These are phyloP conservation scores for Vicia sativa DNA, from an alignment of 306 rosid species.

Conservation along the genomic window DNA sequence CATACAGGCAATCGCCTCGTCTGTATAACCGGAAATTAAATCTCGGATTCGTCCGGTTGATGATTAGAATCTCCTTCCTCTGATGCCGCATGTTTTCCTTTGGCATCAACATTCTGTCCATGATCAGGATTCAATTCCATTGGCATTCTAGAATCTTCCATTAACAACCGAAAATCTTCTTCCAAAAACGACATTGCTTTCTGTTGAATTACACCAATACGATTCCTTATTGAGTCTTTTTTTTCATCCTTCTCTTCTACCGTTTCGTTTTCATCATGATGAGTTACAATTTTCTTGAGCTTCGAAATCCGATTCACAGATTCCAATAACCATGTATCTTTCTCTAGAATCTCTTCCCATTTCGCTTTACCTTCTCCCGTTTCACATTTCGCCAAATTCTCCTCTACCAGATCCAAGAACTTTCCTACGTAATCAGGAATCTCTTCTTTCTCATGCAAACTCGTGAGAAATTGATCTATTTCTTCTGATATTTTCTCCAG, in stretches of 20 bases:
- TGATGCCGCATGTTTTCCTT: conserved; percentile 41
- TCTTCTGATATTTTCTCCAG: conserved; percentile 45
- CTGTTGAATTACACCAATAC: conserved; percentile 52
- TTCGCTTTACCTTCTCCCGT: conserved; percentile 35
- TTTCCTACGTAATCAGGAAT: conserved; percentile 46
- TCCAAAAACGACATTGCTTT: conserved; percentile 62
- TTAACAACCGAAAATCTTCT: conserved; percentile 60
- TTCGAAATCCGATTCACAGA: conserved; percentile 53
- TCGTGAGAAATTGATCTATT: conserved; percentile 42
- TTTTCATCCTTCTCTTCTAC: background rate
- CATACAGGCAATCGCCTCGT: conserved; percentile 43
- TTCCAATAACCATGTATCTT: conserved; percentile 52
- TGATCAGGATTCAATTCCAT: conserved; percentile 38
- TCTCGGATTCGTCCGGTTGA: background rate
- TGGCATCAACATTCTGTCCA: background rate
- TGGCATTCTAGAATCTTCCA: conserved; percentile 52
- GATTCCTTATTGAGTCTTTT: conserved; percentile 49
- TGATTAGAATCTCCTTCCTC: conserved; percentile 40
- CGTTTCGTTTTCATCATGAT: background rate
- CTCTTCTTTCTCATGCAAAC: background rate
- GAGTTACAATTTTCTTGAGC: conserved; percentile 26
- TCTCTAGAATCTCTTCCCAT: conserved; percentile 43
- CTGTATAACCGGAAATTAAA: conserved; percentile 49
- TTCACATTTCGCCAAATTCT: conserved; percentile 42
- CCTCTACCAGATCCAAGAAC: conserved; percentile 57